Conservation (phyloP, 2,329 filamentous ascomycete genomes). For the Grosmannia serpens region DNA sequence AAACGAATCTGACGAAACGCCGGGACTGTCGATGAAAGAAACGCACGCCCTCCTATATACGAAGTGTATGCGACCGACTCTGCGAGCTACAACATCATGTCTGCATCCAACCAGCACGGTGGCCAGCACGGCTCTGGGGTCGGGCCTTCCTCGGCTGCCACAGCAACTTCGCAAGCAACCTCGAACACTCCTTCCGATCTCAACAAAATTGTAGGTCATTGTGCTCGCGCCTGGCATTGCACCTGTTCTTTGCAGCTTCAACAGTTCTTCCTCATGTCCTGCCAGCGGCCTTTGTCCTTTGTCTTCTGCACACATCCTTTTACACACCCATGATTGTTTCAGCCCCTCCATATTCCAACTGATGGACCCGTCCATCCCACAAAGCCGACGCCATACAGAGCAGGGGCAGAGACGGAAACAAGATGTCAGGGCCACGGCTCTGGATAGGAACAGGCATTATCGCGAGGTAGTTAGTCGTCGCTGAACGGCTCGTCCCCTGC, state of each 20-base stretch:
- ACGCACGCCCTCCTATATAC: neutral
- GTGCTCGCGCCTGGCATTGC: neutral
- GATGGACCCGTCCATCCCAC: neutral
- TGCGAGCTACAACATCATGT: conserved; percentile 5
- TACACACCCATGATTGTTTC: neutral
- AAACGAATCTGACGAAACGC: neutral
- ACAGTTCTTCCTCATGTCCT: neutral
- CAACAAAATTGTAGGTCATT: conserved; percentile 77
- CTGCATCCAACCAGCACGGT: conserved; percentile 7
- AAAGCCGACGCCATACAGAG: neutral
- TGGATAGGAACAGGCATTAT: neutral
- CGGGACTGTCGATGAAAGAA: neutral
- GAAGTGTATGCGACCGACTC: neutral
- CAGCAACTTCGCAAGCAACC: conserved; percentile 15
- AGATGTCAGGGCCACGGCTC: neutral
- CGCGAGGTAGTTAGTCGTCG: neutral
- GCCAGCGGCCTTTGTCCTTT: neutral
- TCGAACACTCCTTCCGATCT: conserved; percentile 58
- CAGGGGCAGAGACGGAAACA: neutral
- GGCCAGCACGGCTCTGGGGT: conserved; percentile 12
- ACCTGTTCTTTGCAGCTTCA: too few species aligned
- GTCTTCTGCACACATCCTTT: neutral
- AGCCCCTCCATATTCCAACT: neutral
- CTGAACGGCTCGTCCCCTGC: too few species aligned
- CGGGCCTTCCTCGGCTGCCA: conserved; percentile 10